Percentiles rank a stretch among this genome's conserved stretches.
Evolutionary conservation across 192 early-diverging fungal species (phyloP).

Genomic region (Podila horticola): DNA sequence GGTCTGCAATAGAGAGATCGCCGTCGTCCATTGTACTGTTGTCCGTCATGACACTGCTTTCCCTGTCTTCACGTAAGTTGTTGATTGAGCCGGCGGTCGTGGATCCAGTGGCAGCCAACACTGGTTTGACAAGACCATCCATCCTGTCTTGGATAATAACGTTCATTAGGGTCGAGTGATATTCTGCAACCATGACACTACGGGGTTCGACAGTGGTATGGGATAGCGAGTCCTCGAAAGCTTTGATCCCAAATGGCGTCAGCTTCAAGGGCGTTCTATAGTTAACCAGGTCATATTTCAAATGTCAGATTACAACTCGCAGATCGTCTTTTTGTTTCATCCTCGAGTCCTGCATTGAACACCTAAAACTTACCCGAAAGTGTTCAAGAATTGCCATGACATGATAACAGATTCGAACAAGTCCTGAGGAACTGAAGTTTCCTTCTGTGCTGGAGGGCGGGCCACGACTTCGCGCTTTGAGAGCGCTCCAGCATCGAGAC

Average conservation of each 20-base stretch:
- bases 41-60: conserved; percentile 41
- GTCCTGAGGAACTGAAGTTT: conserved; percentile 61
- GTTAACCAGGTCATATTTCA: too few relatives aligned
- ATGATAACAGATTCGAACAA: conserved; percentile 60
- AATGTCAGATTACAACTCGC: too few relatives aligned
- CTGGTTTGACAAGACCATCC: conserved; percentile 42
- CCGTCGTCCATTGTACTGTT: conserved; percentile 28
- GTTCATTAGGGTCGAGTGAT: conserved; percentile 60
- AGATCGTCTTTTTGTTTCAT: too few relatives aligned
- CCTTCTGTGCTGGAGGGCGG: conserved; percentile 55
- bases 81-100: neutral
- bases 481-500: conserved; percentile 57
- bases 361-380: conserved; percentile 56
- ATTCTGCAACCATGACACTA: conserved; percentile 58
- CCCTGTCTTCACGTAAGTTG: conserved; percentile 16
- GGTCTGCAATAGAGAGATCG: conserved; percentile 20
- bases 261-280: conserved; percentile 71
- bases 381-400: conserved; percentile 73
- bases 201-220: conserved; percentile 47
- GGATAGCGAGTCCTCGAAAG: conserved; percentile 74
- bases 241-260: conserved; percentile 79
- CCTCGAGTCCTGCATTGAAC: too few relatives aligned
- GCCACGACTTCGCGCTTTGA: conserved; percentile 24
- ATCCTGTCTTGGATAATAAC: conserved; percentile 57
- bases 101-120: conserved; percentile 7